A percentile compares a stretch with the other conserved stretches of the same genome.
phyloP scores from a whole-genome alignment of 2,329 filamentous ascomycete genomes.

The Fusarium guadeloupense region DNA sequence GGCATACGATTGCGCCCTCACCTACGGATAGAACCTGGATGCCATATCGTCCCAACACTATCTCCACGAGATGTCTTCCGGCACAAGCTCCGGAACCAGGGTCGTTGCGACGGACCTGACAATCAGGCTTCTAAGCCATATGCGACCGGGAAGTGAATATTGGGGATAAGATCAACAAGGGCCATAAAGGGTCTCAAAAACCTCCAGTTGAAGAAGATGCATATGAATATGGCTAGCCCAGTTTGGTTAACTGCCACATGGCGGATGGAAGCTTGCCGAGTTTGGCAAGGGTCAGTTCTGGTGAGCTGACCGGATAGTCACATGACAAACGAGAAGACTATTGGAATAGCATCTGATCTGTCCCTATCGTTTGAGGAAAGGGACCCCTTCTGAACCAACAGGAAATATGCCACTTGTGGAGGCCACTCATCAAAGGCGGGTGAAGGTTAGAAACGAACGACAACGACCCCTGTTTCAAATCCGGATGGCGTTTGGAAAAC shows the following conservation, averaged over 20 bases:
- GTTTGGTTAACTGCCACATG: slow-evolving; percentile 22
- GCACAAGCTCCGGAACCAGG: slow-evolving; percentile 30
- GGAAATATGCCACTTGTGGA: slow-evolving; percentile 19
- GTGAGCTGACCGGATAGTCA: slow-evolving; percentile 21
- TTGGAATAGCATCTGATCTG: slow-evolving; percentile 10
- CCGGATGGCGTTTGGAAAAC: slow-evolving; percentile 37
- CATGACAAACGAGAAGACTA: slow-evolving; percentile 26
- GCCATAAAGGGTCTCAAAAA: slow-evolving; percentile 14
- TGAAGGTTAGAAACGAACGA: slow-evolving; percentile 30
- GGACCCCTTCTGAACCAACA: slow-evolving; percentile 6
- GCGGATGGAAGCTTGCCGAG: slow-evolving; percentile 25
- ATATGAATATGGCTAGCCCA: slow-evolving; percentile 7
- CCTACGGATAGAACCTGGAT: slow-evolving; percentile 9
- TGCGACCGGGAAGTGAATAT: slow-evolving; percentile 4
- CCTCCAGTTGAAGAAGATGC: slow-evolving; percentile 3
- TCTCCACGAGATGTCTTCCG: slow-evolving; percentile 29
- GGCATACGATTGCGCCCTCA: slow-evolving; percentile 30
- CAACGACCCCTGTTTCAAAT: slow-evolving; percentile 44
- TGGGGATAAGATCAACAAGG: slow-evolving; percentile 12
- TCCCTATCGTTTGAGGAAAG: slow-evolving; percentile 12
- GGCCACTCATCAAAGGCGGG: slow-evolving; percentile 20
- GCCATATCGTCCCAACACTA: slow-evolving; percentile 15
- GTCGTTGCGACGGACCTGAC: slow-evolving; percentile 24
- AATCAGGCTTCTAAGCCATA: slow-evolving; percentile 13
- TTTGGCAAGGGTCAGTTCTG: slow-evolving; percentile 8